Evolutionary conservation across 2,329 filamentous ascomycete species (phyloP), one percentile per base, ranked within the genome.

Genomic region (Beauveria sp.): DNA sequence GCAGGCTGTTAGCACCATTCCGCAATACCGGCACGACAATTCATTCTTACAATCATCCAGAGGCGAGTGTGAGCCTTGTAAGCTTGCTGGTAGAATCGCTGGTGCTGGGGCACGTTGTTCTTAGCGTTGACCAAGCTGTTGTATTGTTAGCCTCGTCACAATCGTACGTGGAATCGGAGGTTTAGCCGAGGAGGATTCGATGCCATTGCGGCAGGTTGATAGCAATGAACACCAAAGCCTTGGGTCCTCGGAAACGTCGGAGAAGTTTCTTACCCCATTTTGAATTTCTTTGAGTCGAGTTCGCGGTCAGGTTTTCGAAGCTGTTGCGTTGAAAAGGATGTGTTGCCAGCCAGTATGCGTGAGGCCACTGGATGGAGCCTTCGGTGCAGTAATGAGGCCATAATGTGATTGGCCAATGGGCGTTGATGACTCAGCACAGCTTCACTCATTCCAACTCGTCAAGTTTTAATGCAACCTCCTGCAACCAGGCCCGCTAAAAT

Each of bases 71-170:
- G 84, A 66, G 79, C 76, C 70, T 83, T 85, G 76, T 89, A 89
- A 69, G 90, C 87, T 67, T 82, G 79, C 80, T 92, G 89, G 81
- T 90, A 91, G 69, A 84, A 77, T 72, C 84, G 82, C 83, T 93
- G 90, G 79, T 88, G 83, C 73, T 88, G 71, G 62, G 88, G 88
- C 70, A 93, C 89, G 71, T 83, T 84, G 84, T 93, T 93, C 74
- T 84, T 82, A 75, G 87, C 86, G 83, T 90, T 80, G 79, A 91
- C 67, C 73, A 87, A 71, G 72, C 83, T 84, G 68, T 62, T 55
- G 60, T 64, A 64, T 66, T 42, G 70, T 73, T 66, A 73, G 69
- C 64, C 57, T 65, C 52, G 64, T 63, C 46, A 64, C 62, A 63
- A 66, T 71, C 66, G 65, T 68, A 24, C 58, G 49, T 24, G 46